phyloP scores from a whole-genome alignment of 176 grass and related monocot species.

The Zea luxurians region DNA sequence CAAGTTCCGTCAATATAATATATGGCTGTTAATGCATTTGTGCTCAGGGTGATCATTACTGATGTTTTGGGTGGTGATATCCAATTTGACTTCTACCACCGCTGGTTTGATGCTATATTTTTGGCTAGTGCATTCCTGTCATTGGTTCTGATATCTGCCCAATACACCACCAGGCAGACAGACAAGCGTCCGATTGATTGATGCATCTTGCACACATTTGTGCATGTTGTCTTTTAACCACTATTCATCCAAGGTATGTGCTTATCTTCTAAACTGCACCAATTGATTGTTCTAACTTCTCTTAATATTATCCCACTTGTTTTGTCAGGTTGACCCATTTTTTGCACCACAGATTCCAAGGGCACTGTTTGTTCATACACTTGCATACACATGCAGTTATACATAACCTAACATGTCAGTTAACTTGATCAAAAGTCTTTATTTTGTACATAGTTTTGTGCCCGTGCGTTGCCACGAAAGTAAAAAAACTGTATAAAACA shows the following conservation, averaged over 20 bases:
- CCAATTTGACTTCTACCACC: slow-evolving; percentile 98
- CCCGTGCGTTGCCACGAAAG: too few species aligned
- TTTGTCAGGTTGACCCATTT: slow-evolving; percentile 47
- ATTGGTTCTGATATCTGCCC: slow-evolving; percentile 85
- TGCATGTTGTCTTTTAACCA: slow-evolving; percentile 56
- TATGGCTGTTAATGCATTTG: slow-evolving; percentile 23
- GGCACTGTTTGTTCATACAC: slow-evolving; percentile 26
- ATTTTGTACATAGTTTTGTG: not conserved
- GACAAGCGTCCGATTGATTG: slow-evolving; percentile 97
- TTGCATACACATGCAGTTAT: slow-evolving; percentile 36
- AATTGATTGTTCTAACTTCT: slow-evolving; percentile 14
- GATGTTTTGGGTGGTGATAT: slow-evolving; percentile 95
- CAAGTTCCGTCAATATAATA: slow-evolving; percentile 4
- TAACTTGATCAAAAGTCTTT: slow-evolving; percentile 34
- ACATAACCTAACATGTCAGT: slow-evolving; percentile 38
- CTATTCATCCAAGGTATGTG: slow-evolving; percentile 43
- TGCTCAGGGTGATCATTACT: slow-evolving; percentile 85
- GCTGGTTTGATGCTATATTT: slow-evolving; percentile 98
- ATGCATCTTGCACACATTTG: slow-evolving; percentile 41
- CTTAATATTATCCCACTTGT: slow-evolving; percentile 27
- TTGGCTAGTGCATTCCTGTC: slow-evolving; percentile 92
- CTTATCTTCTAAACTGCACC: not conserved
- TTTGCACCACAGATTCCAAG: slow-evolving; percentile 30
- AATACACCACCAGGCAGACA: slow-evolving; percentile 85
- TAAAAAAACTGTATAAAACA: too few species aligned